phyloP scores from a whole-genome alignment of 2,329 filamentous ascomycete species.

The Delphinella strobiligena region DNA sequence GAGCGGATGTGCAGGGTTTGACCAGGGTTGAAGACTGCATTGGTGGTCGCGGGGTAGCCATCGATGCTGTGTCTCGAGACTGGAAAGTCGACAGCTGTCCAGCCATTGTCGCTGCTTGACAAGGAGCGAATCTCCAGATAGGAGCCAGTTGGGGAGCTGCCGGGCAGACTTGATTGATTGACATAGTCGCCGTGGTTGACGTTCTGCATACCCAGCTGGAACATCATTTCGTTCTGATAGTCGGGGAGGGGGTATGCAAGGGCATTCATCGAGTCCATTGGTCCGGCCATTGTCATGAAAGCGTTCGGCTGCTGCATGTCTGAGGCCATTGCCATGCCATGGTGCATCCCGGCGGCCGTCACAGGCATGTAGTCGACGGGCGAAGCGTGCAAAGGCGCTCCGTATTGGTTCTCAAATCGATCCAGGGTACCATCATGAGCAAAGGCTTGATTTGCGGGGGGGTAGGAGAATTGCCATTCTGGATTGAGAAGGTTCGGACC shows the following conservation, averaged over 20 bases:
- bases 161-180: conserved; percentile 28
- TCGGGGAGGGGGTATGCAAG: conserved; percentile 44
- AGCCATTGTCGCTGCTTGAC: conserved; percentile 76
- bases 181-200: conserved; percentile 12
- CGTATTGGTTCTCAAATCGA: conserved; percentile 25
- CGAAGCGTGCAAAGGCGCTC: conserved; percentile 30
- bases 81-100: conserved; percentile 63
- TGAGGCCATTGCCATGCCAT: conserved; percentile 24
- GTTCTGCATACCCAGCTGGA: conserved; percentile 37
- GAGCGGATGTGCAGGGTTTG: conserved; percentile 83
- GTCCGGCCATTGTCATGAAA: conserved; percentile 28
- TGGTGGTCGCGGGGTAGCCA: conserved; percentile 38
- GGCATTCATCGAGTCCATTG: conserved; percentile 33
- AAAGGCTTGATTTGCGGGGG: conserved; percentile 18
- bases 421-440: conserved; percentile 22
- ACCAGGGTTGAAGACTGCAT: conserved; percentile 79
- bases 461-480: conserved; percentile 31
- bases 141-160: conserved; percentile 62
- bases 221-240: conserved; percentile 57
- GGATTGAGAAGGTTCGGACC: conserved; percentile 18
- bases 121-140: conserved; percentile 81
- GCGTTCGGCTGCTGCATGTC: conserved; percentile 28
- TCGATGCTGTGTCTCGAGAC: conserved; percentile 54
- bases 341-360: conserved; percentile 21
- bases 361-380: conserved; percentile 36